Evolutionary conservation across 2,329 filamentous ascomycete species (phyloP).

Genomic region (Massarina eburnea): DNA sequence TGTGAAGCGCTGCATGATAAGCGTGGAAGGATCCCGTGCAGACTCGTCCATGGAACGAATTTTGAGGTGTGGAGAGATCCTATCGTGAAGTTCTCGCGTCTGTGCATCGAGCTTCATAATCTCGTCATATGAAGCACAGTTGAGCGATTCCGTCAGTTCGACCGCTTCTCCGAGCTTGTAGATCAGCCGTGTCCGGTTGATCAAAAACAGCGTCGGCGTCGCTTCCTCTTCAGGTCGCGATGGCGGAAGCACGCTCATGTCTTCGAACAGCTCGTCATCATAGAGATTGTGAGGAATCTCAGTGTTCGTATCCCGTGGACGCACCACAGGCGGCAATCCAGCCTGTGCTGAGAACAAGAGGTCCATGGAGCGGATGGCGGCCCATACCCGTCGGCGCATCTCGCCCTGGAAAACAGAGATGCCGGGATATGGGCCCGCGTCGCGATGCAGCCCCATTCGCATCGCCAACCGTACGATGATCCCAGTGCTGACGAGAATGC

Average conservation of each 20-base stretch:
- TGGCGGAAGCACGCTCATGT: slow-evolving; percentile 67
- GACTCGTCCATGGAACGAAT: slow-evolving; percentile 74
- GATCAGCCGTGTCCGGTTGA: slow-evolving; percentile 69
- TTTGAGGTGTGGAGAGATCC: slow-evolving; percentile 77
- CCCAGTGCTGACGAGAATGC: slow-evolving; percentile 62
- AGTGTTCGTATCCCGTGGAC: slow-evolving; percentile 73
- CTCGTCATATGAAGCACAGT: slow-evolving; percentile 63
- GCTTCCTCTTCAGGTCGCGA: slow-evolving; percentile 69
- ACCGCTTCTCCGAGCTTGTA: slow-evolving; percentile 72
- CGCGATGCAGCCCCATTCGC: slow-evolving; percentile 78
- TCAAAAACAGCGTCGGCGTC: slow-evolving; percentile 78
- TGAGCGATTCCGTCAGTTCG: slow-evolving; percentile 64
- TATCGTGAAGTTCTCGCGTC: slow-evolving; percentile 59
- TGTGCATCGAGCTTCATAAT: slow-evolving; percentile 62
- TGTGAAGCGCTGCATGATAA: slow-evolving; percentile 80
- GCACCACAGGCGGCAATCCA: slow-evolving; percentile 65
- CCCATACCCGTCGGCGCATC: slow-evolving; percentile 66
- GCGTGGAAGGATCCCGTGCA: slow-evolving; percentile 66
- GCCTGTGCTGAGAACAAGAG: slow-evolving; percentile 76
- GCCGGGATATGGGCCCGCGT: slow-evolving; percentile 71
- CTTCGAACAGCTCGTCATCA: slow-evolving; percentile 75
- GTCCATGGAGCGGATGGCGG: slow-evolving; percentile 71
- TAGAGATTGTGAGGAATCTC: slow-evolving; percentile 75
- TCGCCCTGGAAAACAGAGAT: slow-evolving; percentile 76
- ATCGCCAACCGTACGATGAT: slow-evolving; percentile 64